A percentile compares a stretch with the other conserved stretches of the same genome.
Conservation (phyloP, 139 green algal genomes). For the Chlamydomonas sphaeroides region DNA sequence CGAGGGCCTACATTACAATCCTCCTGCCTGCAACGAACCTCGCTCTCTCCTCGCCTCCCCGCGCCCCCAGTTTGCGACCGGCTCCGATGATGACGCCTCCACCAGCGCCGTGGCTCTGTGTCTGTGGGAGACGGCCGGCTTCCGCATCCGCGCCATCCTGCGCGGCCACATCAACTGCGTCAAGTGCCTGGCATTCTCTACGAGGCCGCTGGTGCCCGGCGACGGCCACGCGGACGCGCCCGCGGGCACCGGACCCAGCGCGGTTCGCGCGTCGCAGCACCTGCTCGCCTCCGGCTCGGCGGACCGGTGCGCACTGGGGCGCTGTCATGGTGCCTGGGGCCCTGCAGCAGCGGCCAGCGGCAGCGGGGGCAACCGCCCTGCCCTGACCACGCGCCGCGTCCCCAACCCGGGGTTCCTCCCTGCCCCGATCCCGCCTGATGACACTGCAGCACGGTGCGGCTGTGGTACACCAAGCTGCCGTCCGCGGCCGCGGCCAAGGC, state of each 20-base stretch:
- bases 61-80: constrained; percentile 29
- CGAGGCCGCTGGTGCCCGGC: not conserved
- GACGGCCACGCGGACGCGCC: not conserved
- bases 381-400: no score
- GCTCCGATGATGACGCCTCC: constrained; percentile 17
- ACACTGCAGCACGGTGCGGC: not conserved
- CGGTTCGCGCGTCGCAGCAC: not conserved
- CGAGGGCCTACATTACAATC: no score
- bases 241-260: no score
- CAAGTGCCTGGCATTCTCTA: constrained; percentile 22
- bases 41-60: no score
- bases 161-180: constrained; percentile 26
- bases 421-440: no score
- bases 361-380: no score
- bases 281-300: constrained; percentile 12
- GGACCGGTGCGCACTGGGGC: not conserved
- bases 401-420: no score
- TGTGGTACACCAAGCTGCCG: not conserved
- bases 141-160: not conserved
- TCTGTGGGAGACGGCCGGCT: constrained; percentile 15
- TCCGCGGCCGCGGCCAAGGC: not conserved
- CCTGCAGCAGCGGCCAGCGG: no score
- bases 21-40: no score
- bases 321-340: no score
- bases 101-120: constrained; percentile 13